Evolutionary conservation across 805 yeast genomes (phyloP).

Genomic region (Kuraishia capsulata): DNA sequence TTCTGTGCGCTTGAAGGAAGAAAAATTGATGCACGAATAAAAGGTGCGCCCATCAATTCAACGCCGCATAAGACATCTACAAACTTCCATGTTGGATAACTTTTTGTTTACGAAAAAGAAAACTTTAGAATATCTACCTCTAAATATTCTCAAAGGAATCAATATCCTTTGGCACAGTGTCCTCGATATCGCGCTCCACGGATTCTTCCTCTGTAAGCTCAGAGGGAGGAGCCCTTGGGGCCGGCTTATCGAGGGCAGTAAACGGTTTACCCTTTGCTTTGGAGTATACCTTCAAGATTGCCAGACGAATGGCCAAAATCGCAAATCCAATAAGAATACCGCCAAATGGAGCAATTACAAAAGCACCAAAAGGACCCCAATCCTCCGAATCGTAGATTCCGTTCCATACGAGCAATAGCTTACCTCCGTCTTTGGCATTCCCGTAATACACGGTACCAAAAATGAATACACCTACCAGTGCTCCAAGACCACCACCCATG

Average conservation of each 20-base stretch:
- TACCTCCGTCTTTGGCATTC: constrained; percentile 68
- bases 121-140: too few relatives aligned
- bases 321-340: constrained; percentile 52
- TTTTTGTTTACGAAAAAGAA: too few relatives aligned
- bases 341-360: constrained; percentile 83
- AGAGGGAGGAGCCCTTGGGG: not conserved
- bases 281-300: constrained; percentile 20
- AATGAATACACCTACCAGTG: constrained; percentile 67
- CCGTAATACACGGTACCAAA: constrained; percentile 78
- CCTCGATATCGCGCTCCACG: not conserved
- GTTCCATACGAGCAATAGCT: constrained; percentile 61
- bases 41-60: too few relatives aligned
- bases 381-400: constrained; percentile 72
- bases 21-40: too few relatives aligned
- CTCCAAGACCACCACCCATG: constrained; percentile 77
- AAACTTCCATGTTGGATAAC: too few relatives aligned
- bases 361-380: constrained; percentile 95
- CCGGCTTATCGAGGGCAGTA: constrained; percentile 34
- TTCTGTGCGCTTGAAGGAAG: too few relatives aligned
- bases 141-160: not conserved
- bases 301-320: constrained; percentile 40
- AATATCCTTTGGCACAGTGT: not conserved
- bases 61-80: too few relatives aligned
- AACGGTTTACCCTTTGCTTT: constrained; percentile 28
- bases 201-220: not conserved